These are phyloP conservation scores for Withania somnifera DNA, from an alignment of 305 asterid genomes.

Conservation along the genomic window DNA sequence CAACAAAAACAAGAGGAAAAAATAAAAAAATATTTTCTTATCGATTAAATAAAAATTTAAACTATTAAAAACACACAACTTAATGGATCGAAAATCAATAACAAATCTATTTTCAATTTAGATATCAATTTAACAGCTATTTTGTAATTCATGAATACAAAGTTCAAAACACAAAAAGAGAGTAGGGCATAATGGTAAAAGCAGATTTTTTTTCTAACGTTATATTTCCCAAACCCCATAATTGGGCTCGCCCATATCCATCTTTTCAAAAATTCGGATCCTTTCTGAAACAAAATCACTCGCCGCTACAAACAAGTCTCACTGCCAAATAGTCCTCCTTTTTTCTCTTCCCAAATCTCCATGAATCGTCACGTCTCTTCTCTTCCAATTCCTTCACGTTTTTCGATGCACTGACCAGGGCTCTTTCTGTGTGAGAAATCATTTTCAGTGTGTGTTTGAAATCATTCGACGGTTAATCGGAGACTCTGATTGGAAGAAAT, in stretches of 20 bases:
- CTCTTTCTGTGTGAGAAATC: background rate
- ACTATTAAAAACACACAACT: too few species aligned
- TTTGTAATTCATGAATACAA: too few species aligned
- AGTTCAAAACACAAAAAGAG: background rate
- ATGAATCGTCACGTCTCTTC: background rate
- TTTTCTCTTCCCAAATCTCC: constrained; percentile 25
- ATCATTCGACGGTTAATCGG: background rate
- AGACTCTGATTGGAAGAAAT: constrained; percentile 5
- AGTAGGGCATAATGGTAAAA: constrained; percentile 17
- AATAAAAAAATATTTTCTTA: too few species aligned
- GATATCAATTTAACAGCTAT: too few species aligned
- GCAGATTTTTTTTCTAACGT: constrained; percentile 15
- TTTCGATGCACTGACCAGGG: background rate
- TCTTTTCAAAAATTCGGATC: constrained; percentile 25
- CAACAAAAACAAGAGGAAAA: too few species aligned
- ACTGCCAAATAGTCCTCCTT: background rate
- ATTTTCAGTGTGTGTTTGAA: background rate
- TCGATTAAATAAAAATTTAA: too few species aligned
- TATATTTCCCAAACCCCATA: constrained; percentile 1
- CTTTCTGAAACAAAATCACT: background rate
- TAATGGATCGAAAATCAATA: too few species aligned
- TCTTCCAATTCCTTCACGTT: background rate
- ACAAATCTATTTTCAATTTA: too few species aligned
- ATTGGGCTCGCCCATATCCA: constrained; percentile 17
- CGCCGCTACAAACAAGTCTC: background rate